Conservation (phyloP, 1,284 basidiomycete genomes). For the Ustilago crameri region DNA sequence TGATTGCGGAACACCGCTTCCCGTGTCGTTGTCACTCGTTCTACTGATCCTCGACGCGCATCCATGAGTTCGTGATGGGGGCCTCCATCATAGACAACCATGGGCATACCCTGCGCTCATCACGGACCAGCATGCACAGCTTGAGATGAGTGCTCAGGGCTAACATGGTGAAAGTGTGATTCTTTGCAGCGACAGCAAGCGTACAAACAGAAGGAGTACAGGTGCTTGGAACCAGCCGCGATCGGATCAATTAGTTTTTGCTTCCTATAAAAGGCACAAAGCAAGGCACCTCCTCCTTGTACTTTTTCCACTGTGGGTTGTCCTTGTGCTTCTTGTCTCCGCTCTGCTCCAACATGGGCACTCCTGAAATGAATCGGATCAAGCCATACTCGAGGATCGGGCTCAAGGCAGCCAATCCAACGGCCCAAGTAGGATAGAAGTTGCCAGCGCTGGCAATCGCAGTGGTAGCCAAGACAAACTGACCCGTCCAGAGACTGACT, state of each 20-base stretch:
- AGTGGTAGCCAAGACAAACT: constrained; percentile 72
- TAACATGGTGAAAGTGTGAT: no score
- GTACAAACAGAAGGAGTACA: background rate
- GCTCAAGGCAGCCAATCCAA: constrained; percentile 73
- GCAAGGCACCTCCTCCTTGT: constrained; percentile 72
- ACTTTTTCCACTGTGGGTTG: constrained; percentile 76
- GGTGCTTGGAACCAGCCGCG: no score
- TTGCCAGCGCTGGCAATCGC: constrained; percentile 37
- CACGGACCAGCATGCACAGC: no score
- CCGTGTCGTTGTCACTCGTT: no score
- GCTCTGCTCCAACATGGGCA: constrained; percentile 76
- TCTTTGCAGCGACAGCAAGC: background rate
- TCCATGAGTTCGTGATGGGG: no score
- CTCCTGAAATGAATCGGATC: constrained; percentile 73
- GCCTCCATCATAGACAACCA: no score
- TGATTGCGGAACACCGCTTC: background rate
- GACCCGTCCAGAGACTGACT: constrained; percentile 78
- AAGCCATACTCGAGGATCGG: constrained; percentile 76
- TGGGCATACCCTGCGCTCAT: no score
- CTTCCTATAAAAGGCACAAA: constrained; percentile 57
- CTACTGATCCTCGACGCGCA: no score
- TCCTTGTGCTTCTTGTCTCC: constrained; percentile 77
- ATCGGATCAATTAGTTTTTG: constrained; percentile 27
- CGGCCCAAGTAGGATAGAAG: constrained; percentile 70
- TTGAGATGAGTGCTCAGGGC: no score